Conservation (phyloP, 148 eudicot species). For the Rhododendron griersonianum region DNA sequence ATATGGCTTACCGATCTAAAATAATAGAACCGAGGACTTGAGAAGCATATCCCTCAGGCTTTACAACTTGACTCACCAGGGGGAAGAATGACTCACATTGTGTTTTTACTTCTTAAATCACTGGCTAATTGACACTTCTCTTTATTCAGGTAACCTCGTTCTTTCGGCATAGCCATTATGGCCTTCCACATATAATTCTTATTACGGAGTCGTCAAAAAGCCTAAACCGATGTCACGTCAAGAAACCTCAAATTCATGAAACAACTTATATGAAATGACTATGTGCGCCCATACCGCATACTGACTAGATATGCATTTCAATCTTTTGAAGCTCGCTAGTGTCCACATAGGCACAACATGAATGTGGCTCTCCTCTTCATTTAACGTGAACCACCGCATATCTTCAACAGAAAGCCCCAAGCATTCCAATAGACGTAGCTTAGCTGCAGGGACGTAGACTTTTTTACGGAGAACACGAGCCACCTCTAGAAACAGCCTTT, state of each 20-base stretch:
- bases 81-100: neutral
- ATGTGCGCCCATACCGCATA: slow-evolving; percentile 53
- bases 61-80: neutral
- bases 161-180: neutral
- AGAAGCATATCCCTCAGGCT: neutral
- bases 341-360: slow-evolving; percentile 98
- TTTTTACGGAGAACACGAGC: slow-evolving; percentile 74
- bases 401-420: slow-evolving; percentile 69
- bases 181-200: neutral
- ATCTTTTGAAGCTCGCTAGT: slow-evolving; percentile 84
- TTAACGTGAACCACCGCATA: slow-evolving; percentile 74
- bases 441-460: slow-evolving; percentile 69
- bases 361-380: slow-evolving; percentile 82
- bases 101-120: neutral
- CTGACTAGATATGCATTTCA: slow-evolving; percentile 65
- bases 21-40: neutral
- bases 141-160: neutral
- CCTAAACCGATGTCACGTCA: neutral
- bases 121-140: neutral
- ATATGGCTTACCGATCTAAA: neutral
- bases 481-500: slow-evolving; percentile 82
- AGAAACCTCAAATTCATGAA: neutral
- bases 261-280: neutral
- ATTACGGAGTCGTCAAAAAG: neutral
- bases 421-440: slow-evolving; percentile 78